phyloP scores from a whole-genome alignment of 2,329 filamentous ascomycete genomes.

The Botrytis cinerea region DNA sequence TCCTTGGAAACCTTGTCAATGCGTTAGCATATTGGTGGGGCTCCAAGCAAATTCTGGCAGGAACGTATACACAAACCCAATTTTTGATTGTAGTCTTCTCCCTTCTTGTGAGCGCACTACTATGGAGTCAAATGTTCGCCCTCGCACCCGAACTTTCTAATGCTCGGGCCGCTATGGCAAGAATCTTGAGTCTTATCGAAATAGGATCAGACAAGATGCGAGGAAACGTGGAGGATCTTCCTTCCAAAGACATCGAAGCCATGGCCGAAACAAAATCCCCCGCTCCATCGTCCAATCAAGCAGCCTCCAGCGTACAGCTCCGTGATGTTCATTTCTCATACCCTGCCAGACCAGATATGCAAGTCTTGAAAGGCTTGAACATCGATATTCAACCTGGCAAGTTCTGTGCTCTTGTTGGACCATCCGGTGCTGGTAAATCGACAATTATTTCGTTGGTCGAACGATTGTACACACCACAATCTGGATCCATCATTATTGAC shows the following conservation, averaged over 20 bases:
- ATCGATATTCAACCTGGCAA: constrained; percentile 59
- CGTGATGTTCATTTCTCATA: constrained; percentile 65
- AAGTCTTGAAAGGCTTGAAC: constrained; percentile 57
- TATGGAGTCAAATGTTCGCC: constrained; percentile 74
- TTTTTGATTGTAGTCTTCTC: constrained; percentile 74
- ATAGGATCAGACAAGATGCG: constrained; percentile 42
- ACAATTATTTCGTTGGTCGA: constrained; percentile 61
- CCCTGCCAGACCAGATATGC: constrained; percentile 59
- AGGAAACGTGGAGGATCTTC: constrained; percentile 28
- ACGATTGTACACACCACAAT: constrained; percentile 49
- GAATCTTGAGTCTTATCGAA: constrained; percentile 56
- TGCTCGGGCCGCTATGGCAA: constrained; percentile 60
- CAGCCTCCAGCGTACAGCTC: constrained; percentile 51
- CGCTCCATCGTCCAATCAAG: neutral
- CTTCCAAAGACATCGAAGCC: constrained; percentile 46
- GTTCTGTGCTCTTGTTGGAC: constrained; percentile 65
- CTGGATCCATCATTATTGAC: constrained; percentile 33
- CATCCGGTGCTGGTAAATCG: constrained; percentile 67
- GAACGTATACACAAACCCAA: constrained; percentile 62
- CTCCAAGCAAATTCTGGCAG: constrained; percentile 66
- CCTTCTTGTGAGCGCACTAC: constrained; percentile 70
- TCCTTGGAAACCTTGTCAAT: constrained; percentile 66
- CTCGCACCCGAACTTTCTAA: constrained; percentile 72
- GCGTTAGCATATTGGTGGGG: constrained; percentile 82
- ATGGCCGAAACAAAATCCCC: constrained; percentile 36